Evolutionary conservation across 495 filamentous ascomycete species (phyloP).

Genomic region (Aspergillus diversus): DNA sequence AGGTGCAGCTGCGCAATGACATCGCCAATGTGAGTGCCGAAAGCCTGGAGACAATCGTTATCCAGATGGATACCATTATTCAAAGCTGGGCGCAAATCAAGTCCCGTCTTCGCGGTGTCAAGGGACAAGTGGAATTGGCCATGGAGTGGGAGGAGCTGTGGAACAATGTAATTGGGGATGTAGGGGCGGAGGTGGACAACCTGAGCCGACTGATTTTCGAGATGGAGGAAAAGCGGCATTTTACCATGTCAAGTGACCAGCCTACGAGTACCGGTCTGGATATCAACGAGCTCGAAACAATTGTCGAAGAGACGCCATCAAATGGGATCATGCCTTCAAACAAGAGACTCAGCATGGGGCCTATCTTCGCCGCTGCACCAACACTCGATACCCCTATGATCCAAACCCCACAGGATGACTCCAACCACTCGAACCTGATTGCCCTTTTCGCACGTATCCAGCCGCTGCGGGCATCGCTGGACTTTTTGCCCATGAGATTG

Average conservation of each 20-base stretch:
- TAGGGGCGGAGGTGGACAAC: conserved; percentile 85
- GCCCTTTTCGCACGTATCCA: conserved; percentile 94
- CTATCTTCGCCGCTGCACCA: conserved; percentile 59
- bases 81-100: conserved; percentile 84
- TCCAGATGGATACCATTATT: conserved; percentile 84
- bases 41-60: conserved; percentile 70
- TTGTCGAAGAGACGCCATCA: conserved; percentile 83
- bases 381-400: conserved; percentile 59
- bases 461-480: conserved; percentile 86
- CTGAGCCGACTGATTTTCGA: conserved; percentile 85
- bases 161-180: conserved; percentile 91
- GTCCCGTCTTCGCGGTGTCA: conserved; percentile 71
- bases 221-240: conserved; percentile 92
- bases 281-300: conserved; percentile 88
- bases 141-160: conserved; percentile 99
- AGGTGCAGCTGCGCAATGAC: conserved; percentile 79
- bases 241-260: conserved; percentile 61
- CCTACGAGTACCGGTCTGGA: conserved; percentile 67
- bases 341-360: conserved; percentile 70
- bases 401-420: conserved; percentile 71
- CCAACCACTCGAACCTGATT: conserved; percentile 72
- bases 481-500: conserved; percentile 95
- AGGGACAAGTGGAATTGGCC: conserved; percentile 89
- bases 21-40: conserved; percentile 68
- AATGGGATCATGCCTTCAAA: conserved; percentile 49